A percentile compares a stretch with the other conserved stretches of the same genome.
Evolutionary conservation across 805 yeast genomes (phyloP).

Genomic region (Candida dajiaensis): DNA sequence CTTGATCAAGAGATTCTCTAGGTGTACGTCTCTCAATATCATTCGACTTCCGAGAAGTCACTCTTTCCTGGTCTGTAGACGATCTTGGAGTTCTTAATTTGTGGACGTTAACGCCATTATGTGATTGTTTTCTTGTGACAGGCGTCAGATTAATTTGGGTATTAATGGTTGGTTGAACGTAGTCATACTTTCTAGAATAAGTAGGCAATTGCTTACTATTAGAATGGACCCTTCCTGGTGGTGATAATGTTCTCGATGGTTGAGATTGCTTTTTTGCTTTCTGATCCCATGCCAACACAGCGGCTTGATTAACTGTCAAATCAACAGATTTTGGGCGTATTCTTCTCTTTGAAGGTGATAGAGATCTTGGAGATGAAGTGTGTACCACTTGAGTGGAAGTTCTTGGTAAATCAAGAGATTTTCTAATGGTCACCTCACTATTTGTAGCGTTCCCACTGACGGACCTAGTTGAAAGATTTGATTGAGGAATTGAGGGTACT

Average conservation of each 20-base stretch:
- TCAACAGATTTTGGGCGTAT: slow-evolving; percentile 24
- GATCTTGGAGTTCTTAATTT: not conserved
- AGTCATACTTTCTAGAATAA: slow-evolving; percentile 16
- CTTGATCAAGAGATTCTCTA: not conserved
- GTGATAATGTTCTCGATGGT: slow-evolving; percentile 11
- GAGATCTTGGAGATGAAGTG: slow-evolving; percentile 7
- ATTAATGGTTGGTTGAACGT: slow-evolving; percentile 22
- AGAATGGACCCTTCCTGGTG: slow-evolving; percentile 2
- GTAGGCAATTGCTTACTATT: slow-evolving; percentile 1
- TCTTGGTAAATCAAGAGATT: slow-evolving; percentile 16
- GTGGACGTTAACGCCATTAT: not conserved
- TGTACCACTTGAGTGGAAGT: slow-evolving; percentile 5
- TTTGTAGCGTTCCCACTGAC: not conserved
- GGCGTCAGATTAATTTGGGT: slow-evolving; percentile 23
- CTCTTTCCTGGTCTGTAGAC: not conserved
- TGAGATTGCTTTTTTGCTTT: slow-evolving; percentile 10
- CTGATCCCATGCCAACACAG: slow-evolving; percentile 23
- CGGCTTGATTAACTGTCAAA: slow-evolving; percentile 20
- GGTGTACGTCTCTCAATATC: not conserved
- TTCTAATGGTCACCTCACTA: slow-evolving; percentile 1
- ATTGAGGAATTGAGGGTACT: not conserved
- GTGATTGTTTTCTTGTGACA: slow-evolving; percentile 3
- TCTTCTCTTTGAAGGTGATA: slow-evolving; percentile 1
- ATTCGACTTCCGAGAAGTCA: too few relatives aligned
- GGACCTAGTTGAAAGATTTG: slow-evolving; percentile 1